A percentile compares a stretch with the other conserved stretches of the same genome.
phyloP scores from a whole-genome alignment of 306 rosid genomes.

The Canavalia ensiformis region DNA sequence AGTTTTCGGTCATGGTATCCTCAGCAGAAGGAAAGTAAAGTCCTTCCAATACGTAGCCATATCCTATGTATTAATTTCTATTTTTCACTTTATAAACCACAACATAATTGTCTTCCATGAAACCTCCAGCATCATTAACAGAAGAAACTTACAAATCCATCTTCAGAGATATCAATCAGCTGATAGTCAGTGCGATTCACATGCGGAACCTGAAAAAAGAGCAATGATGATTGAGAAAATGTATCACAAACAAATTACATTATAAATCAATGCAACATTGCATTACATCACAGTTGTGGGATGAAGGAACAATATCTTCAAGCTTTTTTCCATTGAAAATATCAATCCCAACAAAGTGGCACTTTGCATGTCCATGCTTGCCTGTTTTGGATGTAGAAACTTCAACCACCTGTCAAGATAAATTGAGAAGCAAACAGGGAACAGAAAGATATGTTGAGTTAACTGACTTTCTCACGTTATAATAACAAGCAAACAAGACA shows the following conservation, averaged over 20 bases:
- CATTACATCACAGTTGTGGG: constrained; percentile 80
- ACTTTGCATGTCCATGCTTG: constrained; percentile 82
- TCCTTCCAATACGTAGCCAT: neutral
- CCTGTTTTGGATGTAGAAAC: constrained; percentile 84
- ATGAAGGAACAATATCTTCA: constrained; percentile 80
- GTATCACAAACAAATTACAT: neutral
- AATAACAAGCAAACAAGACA: neutral
- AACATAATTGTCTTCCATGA: neutral
- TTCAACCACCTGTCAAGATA: constrained; percentile 40
- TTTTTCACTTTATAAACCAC: neutral
- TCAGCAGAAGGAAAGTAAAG: neutral
- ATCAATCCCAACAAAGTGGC: constrained; percentile 82
- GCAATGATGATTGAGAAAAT: neutral
- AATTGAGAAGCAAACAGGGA: neutral
- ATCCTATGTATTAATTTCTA: neutral
- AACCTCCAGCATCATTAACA: constrained; percentile 8
- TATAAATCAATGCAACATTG: neutral
- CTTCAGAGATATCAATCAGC: constrained; percentile 80
- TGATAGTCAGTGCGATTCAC: constrained; percentile 79
- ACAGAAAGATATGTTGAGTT: constrained; percentile 8
- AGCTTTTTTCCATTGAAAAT: constrained; percentile 80
- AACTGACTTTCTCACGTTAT: neutral
- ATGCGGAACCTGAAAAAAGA: constrained; percentile 70
- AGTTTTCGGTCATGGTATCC: constrained; percentile 13
- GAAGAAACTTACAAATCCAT: constrained; percentile 73